Evolutionary conservation across 2,329 filamentous ascomycete genomes (phyloP).

Genomic region (Teratosphaeria pseudoeucalypti): DNA sequence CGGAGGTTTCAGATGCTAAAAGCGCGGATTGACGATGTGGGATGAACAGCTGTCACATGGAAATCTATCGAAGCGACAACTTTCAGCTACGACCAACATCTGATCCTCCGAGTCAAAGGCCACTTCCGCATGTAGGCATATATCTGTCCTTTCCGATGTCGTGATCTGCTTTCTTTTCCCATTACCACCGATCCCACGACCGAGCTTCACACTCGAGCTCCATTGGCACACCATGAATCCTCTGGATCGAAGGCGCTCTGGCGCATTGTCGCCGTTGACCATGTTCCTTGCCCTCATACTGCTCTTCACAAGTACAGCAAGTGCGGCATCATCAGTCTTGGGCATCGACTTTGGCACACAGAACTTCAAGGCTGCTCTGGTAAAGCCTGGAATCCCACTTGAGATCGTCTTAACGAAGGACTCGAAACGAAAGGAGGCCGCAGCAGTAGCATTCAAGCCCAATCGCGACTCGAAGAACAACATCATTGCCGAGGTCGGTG

Average conservation of each 20-base stretch:
- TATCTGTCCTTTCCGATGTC: background rate
- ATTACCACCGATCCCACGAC: background rate
- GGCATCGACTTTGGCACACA: conserved; percentile 92
- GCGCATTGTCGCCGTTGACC: conserved; percentile 12
- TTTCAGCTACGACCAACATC: background rate
- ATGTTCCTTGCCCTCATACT: conserved; percentile 33
- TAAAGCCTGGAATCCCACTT: conserved; percentile 93
- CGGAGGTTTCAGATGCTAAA: background rate
- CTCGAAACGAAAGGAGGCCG: conserved; percentile 87
- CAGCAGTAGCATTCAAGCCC: conserved; percentile 89
- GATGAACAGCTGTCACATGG: conserved; percentile 1
- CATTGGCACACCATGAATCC: conserved; percentile 12
- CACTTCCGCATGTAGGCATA: background rate
- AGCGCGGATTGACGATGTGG: background rate
- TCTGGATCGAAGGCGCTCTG: conserved; percentile 16
- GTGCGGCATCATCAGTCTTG: conserved; percentile 65
- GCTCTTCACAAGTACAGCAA: conserved; percentile 46
- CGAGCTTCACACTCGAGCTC: background rate
- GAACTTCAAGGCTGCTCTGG: conserved; percentile 90
- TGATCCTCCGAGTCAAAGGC: background rate
- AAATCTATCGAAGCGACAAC: background rate
- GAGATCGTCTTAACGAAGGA: conserved; percentile 98
- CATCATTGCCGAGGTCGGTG: conserved; percentile 38
- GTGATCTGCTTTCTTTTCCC: background rate
- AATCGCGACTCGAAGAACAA: conserved; percentile 47